Evolutionary conservation across 1,284 basidiomycete species (phyloP), one percentile per base, ranked within the genome.

Genomic region (Apiotrichum gracile): DNA sequence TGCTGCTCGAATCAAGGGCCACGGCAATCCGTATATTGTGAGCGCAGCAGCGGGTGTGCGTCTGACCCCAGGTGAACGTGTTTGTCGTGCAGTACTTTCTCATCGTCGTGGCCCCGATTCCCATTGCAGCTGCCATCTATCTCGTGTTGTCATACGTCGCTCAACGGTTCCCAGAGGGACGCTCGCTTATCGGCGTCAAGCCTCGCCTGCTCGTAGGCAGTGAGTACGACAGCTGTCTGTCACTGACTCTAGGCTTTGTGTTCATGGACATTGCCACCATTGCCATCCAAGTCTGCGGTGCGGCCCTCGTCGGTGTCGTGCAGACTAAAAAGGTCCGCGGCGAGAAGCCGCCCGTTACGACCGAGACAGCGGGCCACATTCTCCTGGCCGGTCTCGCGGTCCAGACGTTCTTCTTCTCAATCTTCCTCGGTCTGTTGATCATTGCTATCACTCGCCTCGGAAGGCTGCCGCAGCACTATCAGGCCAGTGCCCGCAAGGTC

Each of bases 251-350:
- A 64, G 68, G 63, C 55, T 76, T 77, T 62, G 63, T 76, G 33
- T 52, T 63, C 19, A 66, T 70, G 45, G 76, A 77, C 54, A 57
- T 64, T n/a, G 49, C 72, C 17, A 51, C 58, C 47, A 63, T 73
- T 24, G 63, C 72, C 26, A 58, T 77, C 9, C 76, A 78, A 50
- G 65, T 77, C 27, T 61, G 59, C 17, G 77, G 77, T 9, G 76
- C 77, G 0, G 74, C 76, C 9, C 57, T 78, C n/a, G 71, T 78
- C 47, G 77, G 77, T 17, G 66, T 72, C 1, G 67, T 74, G 9
- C 70, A 77, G 52, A 70, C 68, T 14, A 61, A 61, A 1, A 33
- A 47, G 37, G 64, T 64, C 1, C 37, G 52, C 13, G 63, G 68
- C 13, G 52, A 68, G 33, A 16, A 25, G 1, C 60, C 66, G 4